phyloP scores from a whole-genome alignment of 176 grass and related monocot genomes.

The Avena sativa region DNA sequence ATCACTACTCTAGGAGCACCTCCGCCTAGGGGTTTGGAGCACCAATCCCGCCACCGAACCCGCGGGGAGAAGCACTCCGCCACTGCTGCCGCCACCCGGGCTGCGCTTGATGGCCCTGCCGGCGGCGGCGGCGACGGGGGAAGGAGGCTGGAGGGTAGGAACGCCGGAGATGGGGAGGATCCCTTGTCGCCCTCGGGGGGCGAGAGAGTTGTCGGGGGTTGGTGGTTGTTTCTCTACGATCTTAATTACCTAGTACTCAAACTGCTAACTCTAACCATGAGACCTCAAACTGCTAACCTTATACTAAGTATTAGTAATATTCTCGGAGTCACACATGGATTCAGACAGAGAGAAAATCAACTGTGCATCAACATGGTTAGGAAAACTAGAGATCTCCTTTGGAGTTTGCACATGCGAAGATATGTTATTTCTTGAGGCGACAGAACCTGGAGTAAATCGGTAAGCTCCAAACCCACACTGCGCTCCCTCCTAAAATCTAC shows the following conservation, averaged over 20 bases:
- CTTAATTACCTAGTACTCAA: neutral
- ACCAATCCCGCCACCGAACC: no score
- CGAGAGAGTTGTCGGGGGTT: no score
- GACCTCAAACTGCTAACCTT: slow-evolving; percentile 11
- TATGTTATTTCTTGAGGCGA: neutral
- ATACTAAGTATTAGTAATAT: neutral
- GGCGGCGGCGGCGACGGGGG: no score
- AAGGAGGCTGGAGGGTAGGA: no score
- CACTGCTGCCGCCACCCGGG: no score
- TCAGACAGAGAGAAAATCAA: slow-evolving; percentile 7
- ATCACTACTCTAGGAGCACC: no score
- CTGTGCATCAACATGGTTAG: neutral
- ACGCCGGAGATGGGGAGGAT: no score
- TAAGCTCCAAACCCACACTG: neutral
- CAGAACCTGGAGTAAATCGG: neutral
- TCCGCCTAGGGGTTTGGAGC: no score
- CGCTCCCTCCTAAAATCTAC: neutral
- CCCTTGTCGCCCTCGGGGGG: no score
- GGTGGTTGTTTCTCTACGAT: neutral
- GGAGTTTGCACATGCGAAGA: neutral
- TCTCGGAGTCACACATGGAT: neutral
- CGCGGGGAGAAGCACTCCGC: no score
- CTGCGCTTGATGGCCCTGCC: no score
- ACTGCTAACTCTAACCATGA: neutral
- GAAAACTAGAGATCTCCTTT: neutral